Evolutionary conservation across 2,329 filamentous ascomycete genomes (phyloP).

Genomic region (Aspergillus ustus): DNA sequence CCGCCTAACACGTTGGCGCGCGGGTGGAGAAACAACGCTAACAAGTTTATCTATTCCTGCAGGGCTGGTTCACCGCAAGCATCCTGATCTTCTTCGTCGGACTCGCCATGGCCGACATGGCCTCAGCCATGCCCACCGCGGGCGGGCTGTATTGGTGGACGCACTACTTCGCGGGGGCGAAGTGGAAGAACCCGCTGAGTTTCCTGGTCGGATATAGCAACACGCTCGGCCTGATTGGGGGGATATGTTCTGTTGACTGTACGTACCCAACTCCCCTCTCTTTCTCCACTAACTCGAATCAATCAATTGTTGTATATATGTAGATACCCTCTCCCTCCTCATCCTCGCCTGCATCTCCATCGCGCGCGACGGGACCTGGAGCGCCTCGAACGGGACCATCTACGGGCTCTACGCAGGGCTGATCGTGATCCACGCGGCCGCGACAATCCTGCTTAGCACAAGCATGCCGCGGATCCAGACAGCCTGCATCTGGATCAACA

Average conservation of each 20-base stretch:
- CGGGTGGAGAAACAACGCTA: not conserved
- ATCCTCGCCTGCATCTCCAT: conserved; percentile 62
- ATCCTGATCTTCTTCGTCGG: conserved; percentile 64
- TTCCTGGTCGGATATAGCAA: conserved; percentile 67
- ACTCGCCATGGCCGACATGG: conserved; percentile 61
- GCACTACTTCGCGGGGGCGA: conserved; percentile 61
- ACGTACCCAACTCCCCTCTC: no score
- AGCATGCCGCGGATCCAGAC: conserved; percentile 65
- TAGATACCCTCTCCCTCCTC: conserved; percentile 38
- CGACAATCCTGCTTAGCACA: conserved; percentile 58
- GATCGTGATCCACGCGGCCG: conserved; percentile 59
- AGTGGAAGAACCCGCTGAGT: conserved; percentile 61
- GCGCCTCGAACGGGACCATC: conserved; percentile 59
- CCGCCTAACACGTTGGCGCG: not conserved
- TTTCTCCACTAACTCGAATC: not conserved
- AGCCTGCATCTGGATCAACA: conserved; percentile 60
- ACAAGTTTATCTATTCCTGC: not conserved
- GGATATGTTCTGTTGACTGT: conserved; percentile 66
- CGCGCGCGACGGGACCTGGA: conserved; percentile 60
- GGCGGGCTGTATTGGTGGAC: conserved; percentile 66
- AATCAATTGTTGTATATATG: not conserved
- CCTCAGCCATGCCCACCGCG: conserved; percentile 61
- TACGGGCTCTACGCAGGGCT: conserved; percentile 62
- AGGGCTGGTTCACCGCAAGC: conserved; percentile 63
- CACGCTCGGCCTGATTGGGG: conserved; percentile 64